Conservation (phyloP, 352 stramenopile species). For the Phytophthora sojae region DNA sequence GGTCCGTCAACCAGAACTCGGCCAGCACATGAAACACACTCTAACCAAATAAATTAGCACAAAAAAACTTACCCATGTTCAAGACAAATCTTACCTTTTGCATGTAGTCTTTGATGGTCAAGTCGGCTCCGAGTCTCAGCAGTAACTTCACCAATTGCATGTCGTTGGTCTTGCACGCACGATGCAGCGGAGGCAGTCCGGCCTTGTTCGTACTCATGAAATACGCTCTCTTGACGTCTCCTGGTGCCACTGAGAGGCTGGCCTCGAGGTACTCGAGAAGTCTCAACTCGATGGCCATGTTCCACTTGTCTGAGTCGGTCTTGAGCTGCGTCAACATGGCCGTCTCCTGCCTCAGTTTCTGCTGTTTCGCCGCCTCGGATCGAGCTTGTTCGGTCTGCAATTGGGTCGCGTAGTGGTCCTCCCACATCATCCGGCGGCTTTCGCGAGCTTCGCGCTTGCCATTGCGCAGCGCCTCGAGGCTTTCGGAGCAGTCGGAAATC, state of each 20-base stretch:
- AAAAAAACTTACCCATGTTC: neutral
- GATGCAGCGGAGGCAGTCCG: constrained; percentile 65
- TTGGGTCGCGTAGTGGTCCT: constrained; percentile 56
- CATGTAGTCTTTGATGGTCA: constrained; percentile 43
- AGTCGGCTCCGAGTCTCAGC: constrained; percentile 42
- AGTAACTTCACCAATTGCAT: constrained; percentile 50
- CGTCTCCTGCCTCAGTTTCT: constrained; percentile 62
- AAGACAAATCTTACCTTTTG: constrained; percentile 36
- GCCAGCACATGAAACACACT: constrained; percentile 60
- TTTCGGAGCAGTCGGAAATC: constrained; percentile 65
- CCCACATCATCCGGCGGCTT: constrained; percentile 70
- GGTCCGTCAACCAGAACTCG: constrained; percentile 43
- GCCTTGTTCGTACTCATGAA: constrained; percentile 53
- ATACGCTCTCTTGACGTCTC: constrained; percentile 34
- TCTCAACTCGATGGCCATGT: constrained; percentile 71
- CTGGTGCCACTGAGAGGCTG: constrained; percentile 37
- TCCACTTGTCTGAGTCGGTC: constrained; percentile 70
- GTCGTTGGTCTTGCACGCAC: constrained; percentile 58
- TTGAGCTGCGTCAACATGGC: constrained; percentile 61
- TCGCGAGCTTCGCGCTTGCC: constrained; percentile 64
- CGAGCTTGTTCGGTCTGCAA: constrained; percentile 36
- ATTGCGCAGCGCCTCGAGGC: constrained; percentile 47
- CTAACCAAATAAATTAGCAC: constrained; percentile 17
- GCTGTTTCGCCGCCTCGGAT: constrained; percentile 28
- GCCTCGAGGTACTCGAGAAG: constrained; percentile 49